A percentile compares a stretch with the other conserved stretches of the same genome.
Evolutionary conservation across 306 rosid genomes (phyloP).

Genomic region (Neltuma alba): DNA sequence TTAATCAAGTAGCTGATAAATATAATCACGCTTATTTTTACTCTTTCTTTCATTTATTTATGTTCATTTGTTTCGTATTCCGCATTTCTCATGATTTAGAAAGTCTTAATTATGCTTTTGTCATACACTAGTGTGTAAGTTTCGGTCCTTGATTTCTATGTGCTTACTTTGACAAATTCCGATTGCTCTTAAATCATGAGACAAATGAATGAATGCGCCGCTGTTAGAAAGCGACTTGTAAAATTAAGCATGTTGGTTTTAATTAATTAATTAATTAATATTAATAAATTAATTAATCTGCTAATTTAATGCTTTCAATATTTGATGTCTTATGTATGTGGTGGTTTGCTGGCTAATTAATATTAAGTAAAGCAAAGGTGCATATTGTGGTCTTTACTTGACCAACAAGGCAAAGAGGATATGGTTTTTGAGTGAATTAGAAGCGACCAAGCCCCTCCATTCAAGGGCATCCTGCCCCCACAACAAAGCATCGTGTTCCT

Average conservation of each 20-base stretch:
- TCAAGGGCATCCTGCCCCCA: constrained; percentile 21
- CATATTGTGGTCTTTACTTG: background rate
- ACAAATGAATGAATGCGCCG: background rate
- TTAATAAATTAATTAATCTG: background rate
- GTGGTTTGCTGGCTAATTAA: background rate
- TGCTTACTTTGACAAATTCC: background rate
- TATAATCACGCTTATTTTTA: background rate
- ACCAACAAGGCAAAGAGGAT: background rate
- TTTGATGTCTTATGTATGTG: background rate
- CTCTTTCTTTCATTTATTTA: background rate
- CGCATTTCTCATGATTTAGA: background rate
- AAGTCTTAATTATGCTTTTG: background rate
- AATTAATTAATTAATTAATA: background rate
- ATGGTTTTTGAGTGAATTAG: constrained; percentile 4
- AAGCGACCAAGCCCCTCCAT: constrained; percentile 40
- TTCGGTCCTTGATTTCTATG: background rate
- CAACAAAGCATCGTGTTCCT: background rate
- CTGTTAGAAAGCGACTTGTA: background rate
- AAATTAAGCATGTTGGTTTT: background rate
- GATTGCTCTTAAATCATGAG: background rate
- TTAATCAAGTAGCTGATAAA: background rate
- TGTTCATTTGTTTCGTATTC: background rate
- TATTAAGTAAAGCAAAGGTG: background rate
- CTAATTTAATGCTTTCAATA: background rate
- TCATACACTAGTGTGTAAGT: background rate